Conservation (phyloP, 257 asterid species). For the Lycium barbarum region DNA sequence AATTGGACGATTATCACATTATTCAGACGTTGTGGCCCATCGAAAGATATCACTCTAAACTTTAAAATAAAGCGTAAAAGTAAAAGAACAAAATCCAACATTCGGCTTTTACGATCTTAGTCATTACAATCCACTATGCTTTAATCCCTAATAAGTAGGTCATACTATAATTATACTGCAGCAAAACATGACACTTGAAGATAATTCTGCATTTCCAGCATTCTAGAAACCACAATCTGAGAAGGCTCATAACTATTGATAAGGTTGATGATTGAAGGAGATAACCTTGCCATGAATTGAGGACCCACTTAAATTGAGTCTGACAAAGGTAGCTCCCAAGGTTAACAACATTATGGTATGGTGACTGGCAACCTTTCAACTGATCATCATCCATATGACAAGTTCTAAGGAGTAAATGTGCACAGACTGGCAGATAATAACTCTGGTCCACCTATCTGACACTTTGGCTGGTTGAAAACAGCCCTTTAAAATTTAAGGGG, state of each 20-base stretch:
- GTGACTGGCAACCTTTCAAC: not conserved
- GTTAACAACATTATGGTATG: conserved; percentile 12
- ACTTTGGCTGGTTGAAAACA: not conserved
- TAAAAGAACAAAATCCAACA: not conserved
- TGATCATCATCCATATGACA: not conserved
- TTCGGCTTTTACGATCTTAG: no score
- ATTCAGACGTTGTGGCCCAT: not conserved
- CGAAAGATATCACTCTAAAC: not conserved
- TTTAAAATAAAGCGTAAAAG: not conserved
- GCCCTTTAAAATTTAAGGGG: not conserved
- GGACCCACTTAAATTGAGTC: conserved; percentile 23
- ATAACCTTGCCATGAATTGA: not conserved
- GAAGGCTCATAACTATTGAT: not conserved
- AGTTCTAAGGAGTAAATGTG: not conserved
- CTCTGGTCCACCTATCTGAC: not conserved
- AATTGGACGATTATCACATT: not conserved
- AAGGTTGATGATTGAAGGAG: not conserved
- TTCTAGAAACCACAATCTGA: not conserved
- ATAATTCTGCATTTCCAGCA: not conserved
- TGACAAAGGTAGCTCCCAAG: not conserved
- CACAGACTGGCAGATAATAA: conserved; percentile 18
- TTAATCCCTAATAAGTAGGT: not conserved
- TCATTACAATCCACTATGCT: not conserved
- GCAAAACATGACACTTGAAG: not conserved
- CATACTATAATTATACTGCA: not conserved